Evolutionary conservation across 768 basidiomycete genomes (phyloP).

Genomic region (Crucibulum laeve): DNA sequence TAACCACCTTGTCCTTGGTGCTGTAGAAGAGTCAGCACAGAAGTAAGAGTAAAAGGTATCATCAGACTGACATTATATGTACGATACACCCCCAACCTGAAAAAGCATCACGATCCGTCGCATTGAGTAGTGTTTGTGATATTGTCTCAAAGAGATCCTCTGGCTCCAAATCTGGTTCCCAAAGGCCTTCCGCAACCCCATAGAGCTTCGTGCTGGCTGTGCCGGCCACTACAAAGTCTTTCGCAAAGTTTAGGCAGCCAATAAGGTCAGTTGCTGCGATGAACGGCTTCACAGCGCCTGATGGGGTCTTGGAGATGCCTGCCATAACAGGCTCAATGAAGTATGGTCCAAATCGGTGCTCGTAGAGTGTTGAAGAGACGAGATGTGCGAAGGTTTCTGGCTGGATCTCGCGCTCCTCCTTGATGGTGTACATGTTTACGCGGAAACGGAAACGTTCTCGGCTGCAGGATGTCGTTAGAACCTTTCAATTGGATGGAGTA

Average conservation of each 20-base stretch:
- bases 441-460: slow-evolving; percentile 89
- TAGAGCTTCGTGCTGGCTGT: slow-evolving; percentile 90
- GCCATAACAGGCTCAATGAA: slow-evolving; percentile 97
- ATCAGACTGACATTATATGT: slow-evolving; percentile 79
- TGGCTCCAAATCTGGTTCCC: slow-evolving; percentile 95
- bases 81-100: slow-evolving; percentile 97
- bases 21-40: slow-evolving; percentile 25
- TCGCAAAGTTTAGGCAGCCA: slow-evolving; percentile 89
- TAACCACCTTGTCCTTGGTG: slow-evolving; percentile 72
- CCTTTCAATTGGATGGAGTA: slow-evolving; percentile 4
- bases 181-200: slow-evolving; percentile 96
- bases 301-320: slow-evolving; percentile 71
- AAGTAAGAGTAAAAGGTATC: slow-evolving; percentile 1
- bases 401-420: slow-evolving; percentile 95
- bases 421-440: slow-evolving; percentile 99
- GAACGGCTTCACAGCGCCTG: slow-evolving; percentile 80
- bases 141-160: slow-evolving; percentile 99
- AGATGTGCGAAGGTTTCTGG: slow-evolving; percentile 96
- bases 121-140: slow-evolving; percentile 91
- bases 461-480: slow-evolving; percentile 34
- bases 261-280: slow-evolving; percentile 95
- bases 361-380: slow-evolving; percentile 92
- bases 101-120: slow-evolving; percentile 92
- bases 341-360: slow-evolving; percentile 93
- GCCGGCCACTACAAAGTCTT: slow-evolving; percentile 96